phyloP scores from a whole-genome alignment of 345 rosid genomes.

The Eucalyptus cloeziana region DNA sequence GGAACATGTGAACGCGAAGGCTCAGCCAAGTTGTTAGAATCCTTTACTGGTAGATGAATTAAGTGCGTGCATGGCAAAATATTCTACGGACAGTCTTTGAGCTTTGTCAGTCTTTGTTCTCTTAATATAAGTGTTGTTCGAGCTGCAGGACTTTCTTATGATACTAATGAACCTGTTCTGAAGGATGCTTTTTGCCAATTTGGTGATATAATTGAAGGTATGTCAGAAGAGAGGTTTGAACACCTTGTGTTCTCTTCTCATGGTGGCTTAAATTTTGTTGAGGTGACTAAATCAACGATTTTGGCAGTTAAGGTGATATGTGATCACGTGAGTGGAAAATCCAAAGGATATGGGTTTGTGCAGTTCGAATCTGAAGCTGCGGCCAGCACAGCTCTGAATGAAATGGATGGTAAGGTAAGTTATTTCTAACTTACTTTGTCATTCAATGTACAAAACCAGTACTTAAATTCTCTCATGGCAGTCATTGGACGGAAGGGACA shows the following conservation, averaged over 20 bases:
- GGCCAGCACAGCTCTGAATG: slow-evolving; percentile 39
- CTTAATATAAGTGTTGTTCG: neutral
- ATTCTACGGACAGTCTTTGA: neutral
- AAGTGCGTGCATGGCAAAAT: neutral
- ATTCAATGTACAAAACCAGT: neutral
- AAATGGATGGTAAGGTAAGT: slow-evolving; percentile 51
- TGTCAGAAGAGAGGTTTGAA: neutral
- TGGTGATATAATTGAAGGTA: slow-evolving; percentile 50
- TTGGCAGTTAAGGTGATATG: slow-evolving; percentile 49
- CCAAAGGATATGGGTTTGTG: slow-evolving; percentile 77
- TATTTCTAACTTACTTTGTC: neutral
- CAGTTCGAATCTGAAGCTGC: slow-evolving; percentile 40
- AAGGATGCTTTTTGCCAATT: slow-evolving; percentile 30
- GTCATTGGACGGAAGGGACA: slow-evolving; percentile 61
- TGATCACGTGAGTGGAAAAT: slow-evolving; percentile 52
- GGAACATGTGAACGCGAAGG: neutral
- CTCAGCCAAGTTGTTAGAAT: neutral
- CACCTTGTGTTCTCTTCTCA: neutral
- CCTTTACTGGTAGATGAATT: neutral
- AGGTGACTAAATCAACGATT: neutral
- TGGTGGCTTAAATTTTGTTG: neutral
- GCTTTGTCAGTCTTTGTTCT: neutral
- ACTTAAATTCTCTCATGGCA: neutral
- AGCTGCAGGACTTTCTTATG: slow-evolving; percentile 45
- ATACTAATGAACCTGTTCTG: slow-evolving; percentile 56